Evolutionary conservation across 306 rosid species (phyloP).

Genomic region (Ziziphus jujuba): DNA sequence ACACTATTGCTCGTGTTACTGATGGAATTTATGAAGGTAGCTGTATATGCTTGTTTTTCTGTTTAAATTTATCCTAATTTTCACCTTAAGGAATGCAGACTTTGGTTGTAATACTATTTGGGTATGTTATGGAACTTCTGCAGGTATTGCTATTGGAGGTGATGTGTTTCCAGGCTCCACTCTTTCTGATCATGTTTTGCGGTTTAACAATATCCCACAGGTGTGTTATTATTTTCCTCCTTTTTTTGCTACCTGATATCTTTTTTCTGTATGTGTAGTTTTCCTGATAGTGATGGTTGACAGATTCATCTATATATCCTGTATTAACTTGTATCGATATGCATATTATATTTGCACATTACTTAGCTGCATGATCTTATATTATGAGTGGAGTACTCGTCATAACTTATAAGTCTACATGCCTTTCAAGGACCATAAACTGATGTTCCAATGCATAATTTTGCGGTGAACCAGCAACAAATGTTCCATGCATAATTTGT

Average conservation of each 20-base stretch:
- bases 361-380: too few species aligned
- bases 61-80: slow-evolving; percentile 19
- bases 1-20: slow-evolving; percentile 85
- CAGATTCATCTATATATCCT: neutral
- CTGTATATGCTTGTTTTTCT: slow-evolving; percentile 3
- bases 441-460: too few species aligned
- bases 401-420: too few species aligned
- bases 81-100: slow-evolving; percentile 9
- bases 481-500: neutral
- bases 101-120: slow-evolving; percentile 27
- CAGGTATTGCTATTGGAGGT: slow-evolving; percentile 99
- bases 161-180: slow-evolving; percentile 99
- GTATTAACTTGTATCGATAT: neutral
- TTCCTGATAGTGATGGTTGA: neutral
- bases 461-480: too few species aligned
- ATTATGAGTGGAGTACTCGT: too few species aligned
- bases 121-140: slow-evolving; percentile 20
- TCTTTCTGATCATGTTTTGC: slow-evolving; percentile 95
- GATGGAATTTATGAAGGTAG: slow-evolving; percentile 97
- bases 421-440: too few species aligned
- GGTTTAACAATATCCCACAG: slow-evolving; percentile 98
- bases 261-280: neutral
- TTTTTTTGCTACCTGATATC: slow-evolving; percentile 13
- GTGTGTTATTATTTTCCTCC: slow-evolving; percentile 39
- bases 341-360: neutral